Percentiles rank a stretch among this genome's conserved stretches.
These are phyloP conservation scores for Condylostoma magnum DNA, from an alignment of 169 alveolate species.

Conservation along the genomic window DNA sequence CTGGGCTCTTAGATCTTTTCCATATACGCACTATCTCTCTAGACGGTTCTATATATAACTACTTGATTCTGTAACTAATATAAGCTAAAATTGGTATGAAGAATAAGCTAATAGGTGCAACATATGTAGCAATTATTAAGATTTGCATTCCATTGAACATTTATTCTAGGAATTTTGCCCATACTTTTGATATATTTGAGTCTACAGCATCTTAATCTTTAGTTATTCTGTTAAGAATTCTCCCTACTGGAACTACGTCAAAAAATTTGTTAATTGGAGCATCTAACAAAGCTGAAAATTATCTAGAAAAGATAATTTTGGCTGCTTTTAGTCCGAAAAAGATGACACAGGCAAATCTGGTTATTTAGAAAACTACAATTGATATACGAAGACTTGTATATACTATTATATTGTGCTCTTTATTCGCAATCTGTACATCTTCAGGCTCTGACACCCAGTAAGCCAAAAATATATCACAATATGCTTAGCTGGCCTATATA, in stretches of 20 bases:
- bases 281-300: constrained; percentile 24
- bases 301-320: constrained; percentile 3
- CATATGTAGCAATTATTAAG: neutral
- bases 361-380: neutral
- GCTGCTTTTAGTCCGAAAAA: neutral
- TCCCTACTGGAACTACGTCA: constrained; percentile 53
- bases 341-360: neutral
- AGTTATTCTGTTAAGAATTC: constrained; percentile 51
- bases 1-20: constrained; percentile 62
- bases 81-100: constrained; percentile 35
- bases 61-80: constrained; percentile 15
- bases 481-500: neutral
- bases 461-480: neutral
- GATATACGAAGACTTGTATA: neutral
- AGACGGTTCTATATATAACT: constrained; percentile 27
- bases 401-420: neutral
- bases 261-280: constrained; percentile 49
- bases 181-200: neutral
- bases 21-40: constrained; percentile 1
- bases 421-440: neutral
- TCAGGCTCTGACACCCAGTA: neutral
- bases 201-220: constrained; percentile 44
- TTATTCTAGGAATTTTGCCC: neutral
- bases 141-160: neutral
- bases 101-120: neutral